A percentile compares a stretch with the other conserved stretches of the same genome.
phyloP scores from a whole-genome alignment of 2,329 filamentous ascomycete species.

The Neofusicoccum ribis region DNA sequence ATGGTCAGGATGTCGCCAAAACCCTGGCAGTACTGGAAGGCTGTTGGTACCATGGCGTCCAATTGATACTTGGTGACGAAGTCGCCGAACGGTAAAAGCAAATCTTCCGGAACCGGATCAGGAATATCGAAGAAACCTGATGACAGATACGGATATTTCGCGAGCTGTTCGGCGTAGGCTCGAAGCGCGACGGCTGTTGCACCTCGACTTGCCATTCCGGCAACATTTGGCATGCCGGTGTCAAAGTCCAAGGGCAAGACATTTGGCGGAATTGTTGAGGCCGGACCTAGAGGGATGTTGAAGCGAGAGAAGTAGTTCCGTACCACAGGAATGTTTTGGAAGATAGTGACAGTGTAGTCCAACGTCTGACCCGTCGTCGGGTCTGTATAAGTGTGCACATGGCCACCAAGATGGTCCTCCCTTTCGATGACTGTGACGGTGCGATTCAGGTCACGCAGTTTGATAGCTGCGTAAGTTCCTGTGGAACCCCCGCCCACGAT shows the following conservation, averaged over 20 bases:
- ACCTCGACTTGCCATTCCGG: neutral
- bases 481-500: conserved; percentile 47
- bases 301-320: conserved; percentile 49
- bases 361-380: conserved; percentile 34
- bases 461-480: conserved; percentile 44
- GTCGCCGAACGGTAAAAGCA: conserved; percentile 50
- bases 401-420: conserved; percentile 47
- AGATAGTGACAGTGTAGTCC: conserved; percentile 44
- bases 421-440: conserved; percentile 45
- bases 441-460: conserved; percentile 40
- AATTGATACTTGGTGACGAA: conserved; percentile 53
- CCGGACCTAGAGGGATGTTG: conserved; percentile 32
- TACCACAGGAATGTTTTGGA: conserved; percentile 44
- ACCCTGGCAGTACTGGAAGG: conserved; percentile 47
- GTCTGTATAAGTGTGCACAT: conserved; percentile 50
- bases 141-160: conserved; percentile 35
- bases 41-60: conserved; percentile 39
- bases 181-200: conserved; percentile 21
- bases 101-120: conserved; percentile 45
- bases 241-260: conserved; percentile 28
- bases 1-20: conserved; percentile 46
- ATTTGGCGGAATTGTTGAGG: conserved; percentile 21
- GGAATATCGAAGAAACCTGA: conserved; percentile 47
- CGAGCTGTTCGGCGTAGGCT: conserved; percentile 30
- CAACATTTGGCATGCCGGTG: conserved; percentile 24